Percentiles rank a stretch among this genome's conserved stretches.
Conservation (phyloP, 176 grass and related monocot genomes). For the Oryza punctata region DNA sequence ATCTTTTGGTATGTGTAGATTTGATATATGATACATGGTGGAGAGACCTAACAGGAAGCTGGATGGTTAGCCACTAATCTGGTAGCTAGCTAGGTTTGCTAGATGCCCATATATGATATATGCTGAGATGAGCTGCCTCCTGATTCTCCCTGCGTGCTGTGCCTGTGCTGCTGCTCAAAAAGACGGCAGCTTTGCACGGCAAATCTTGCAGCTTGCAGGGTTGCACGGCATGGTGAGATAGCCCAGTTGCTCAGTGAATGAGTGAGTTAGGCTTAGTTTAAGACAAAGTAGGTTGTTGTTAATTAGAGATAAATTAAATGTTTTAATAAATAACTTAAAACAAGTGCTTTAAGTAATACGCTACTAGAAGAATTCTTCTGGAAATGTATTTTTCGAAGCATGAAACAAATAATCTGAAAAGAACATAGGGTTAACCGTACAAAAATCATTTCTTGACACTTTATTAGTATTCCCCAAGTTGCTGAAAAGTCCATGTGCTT, state of each 20-base stretch:
- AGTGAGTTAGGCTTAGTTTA: background rate
- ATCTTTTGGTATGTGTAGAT: conserved; percentile 4
- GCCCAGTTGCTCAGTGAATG: background rate
- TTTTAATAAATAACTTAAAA: too few relatives aligned
- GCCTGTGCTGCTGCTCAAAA: conserved; percentile 14
- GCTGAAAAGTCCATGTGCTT: conserved; percentile 20
- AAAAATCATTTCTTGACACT: background rate
- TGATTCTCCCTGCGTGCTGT: conserved; percentile 10
- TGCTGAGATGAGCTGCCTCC: background rate
- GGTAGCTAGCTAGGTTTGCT: background rate
- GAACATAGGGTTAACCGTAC: background rate
- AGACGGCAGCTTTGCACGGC: conserved; percentile 11
- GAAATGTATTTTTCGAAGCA: too few relatives aligned
- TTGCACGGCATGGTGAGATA: background rate
- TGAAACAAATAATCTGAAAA: too few relatives aligned
- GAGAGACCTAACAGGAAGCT: background rate
- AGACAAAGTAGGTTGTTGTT: too few relatives aligned
- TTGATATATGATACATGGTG: background rate
- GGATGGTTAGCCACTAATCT: background rate
- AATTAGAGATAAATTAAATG: too few relatives aligned
- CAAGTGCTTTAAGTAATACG: too few relatives aligned
- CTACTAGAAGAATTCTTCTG: too few relatives aligned
- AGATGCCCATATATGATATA: background rate
- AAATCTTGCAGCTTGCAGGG: background rate
- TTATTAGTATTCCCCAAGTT: conserved; percentile 4